A percentile compares a stretch with the other conserved stretches of the same genome.
phyloP scores from a whole-genome alignment of 2,329 filamentous ascomycete species.

The Chaetomium sp. region DNA sequence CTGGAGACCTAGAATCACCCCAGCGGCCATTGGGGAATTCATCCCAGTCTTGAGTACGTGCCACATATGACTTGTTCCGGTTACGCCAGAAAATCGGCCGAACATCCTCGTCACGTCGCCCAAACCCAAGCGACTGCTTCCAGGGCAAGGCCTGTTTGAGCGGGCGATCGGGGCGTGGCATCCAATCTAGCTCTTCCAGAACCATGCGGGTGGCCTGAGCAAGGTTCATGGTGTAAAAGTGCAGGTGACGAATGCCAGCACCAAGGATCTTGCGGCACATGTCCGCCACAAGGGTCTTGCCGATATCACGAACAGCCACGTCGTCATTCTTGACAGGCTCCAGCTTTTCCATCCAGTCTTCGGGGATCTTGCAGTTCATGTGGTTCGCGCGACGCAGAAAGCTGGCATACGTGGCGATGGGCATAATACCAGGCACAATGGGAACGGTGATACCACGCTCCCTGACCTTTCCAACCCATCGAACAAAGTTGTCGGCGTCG shows the following conservation, averaged over 20 bases:
- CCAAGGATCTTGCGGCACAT: conserved; percentile 83
- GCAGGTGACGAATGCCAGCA: conserved; percentile 77
- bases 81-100: conserved; percentile 99
- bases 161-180: conserved; percentile 70
- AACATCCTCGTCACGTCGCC: conserved; percentile 87
- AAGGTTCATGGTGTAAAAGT: conserved; percentile 99
- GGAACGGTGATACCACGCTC: conserved; percentile 66
- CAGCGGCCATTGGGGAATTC: conserved; percentile 98
- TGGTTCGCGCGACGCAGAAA: conserved; percentile 87
- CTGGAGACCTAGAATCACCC: conserved; percentile 94
- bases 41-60: conserved; percentile 96
- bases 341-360: conserved; percentile 70
- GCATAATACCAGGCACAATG: conserved; percentile 86
- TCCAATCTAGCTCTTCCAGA: conserved; percentile 78
- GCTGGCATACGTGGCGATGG: conserved; percentile 89
- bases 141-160: conserved; percentile 89
- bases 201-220: conserved; percentile 92
- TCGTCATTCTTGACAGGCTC: conserved; percentile 98
- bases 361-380: conserved; percentile 79
- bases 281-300: conserved; percentile 77
- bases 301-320: conserved; percentile 81
- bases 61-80: conserved; percentile 89
- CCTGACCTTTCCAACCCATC: conserved; percentile 82
- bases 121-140: conserved; percentile 87
- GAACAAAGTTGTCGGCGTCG: conserved; percentile 88